Conservation (phyloP, 2,329 filamentous ascomycete genomes). For the Thelonectria discophora region DNA sequence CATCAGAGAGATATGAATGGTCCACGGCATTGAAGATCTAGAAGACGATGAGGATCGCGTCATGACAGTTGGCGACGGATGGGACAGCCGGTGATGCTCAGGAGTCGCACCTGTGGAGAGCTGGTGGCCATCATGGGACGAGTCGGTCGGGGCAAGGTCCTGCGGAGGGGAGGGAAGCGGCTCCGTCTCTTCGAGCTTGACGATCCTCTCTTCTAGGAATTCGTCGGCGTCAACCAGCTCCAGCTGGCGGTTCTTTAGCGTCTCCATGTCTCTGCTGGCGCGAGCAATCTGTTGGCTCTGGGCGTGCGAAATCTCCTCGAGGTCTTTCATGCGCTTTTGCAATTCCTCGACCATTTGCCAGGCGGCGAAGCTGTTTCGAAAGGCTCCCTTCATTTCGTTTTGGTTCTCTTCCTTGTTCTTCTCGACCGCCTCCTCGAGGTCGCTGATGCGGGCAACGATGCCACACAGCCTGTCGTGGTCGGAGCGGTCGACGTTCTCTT, state of each 20-base stretch:
- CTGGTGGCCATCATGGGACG: conserved; percentile 21
- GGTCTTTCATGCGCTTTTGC: conserved; percentile 48
- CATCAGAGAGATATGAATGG: conserved; percentile 67
- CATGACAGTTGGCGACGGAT: conserved; percentile 13
- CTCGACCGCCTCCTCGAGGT: conserved; percentile 64
- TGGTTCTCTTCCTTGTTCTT: conserved; percentile 60
- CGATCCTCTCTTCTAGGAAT: conserved; percentile 63
- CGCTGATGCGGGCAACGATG: conserved; percentile 56
- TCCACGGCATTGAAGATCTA: conserved; percentile 56
- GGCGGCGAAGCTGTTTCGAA: conserved; percentile 62
- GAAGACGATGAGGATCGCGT: conserved; percentile 17
- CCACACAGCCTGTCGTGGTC: conserved; percentile 50
- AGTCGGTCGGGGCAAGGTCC: conserved; percentile 28
- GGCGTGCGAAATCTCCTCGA: conserved; percentile 49
- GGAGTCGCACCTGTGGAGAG: conserved; percentile 30
- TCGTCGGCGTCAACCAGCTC: conserved; percentile 61
- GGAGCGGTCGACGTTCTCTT: conserved; percentile 48
- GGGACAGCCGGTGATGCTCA: conserved; percentile 16
- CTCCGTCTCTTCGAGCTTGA: conserved; percentile 51
- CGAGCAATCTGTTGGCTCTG: conserved; percentile 53
- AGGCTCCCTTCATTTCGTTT: conserved; percentile 63
- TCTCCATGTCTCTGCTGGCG: conserved; percentile 54
- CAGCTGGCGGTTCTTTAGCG: conserved; percentile 58
- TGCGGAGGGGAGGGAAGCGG: conserved; percentile 37
- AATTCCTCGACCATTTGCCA: conserved; percentile 62